Evolutionary conservation across 805 yeast genomes (phyloP), one percentile per base, ranked within the genome.

Genomic region (Millerozyma miso): DNA sequence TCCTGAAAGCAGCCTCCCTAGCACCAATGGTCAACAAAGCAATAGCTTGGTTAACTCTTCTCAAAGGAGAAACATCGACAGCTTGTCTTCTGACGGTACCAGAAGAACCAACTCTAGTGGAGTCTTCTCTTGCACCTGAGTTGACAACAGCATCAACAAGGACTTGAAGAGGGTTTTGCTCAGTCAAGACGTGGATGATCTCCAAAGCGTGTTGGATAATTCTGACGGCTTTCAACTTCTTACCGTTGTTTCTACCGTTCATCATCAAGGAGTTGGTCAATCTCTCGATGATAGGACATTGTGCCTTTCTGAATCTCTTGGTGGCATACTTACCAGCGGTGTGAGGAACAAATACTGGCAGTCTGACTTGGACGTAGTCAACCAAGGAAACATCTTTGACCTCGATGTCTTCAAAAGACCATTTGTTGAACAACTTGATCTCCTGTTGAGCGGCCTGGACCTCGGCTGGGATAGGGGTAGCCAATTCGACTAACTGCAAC

Each of bases 161-260:
- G 69, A 93, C 96, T 82, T 93, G 99, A 76, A 93, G 75, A 71
- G 99, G 99, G 96, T 93, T 93, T 77, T 84, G 95, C 76, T 91
- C 99, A 64, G 99, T 89, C 71, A 95, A 83, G 60, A 93, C 90
- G 83, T 84, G 73, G 77, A 93, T 83, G 82, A 93, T 93, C 77
- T 93, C 99, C 71, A 93, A 80, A 63, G 99, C 91, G 84, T 93
- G 99, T 83, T 95, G 88, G 75, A 93, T 89, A 74, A 93, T 93
- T 86, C 98, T 90, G 64, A 93, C 98, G 65, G 99, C 99, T 87
- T 91, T 90, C 76, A 95, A 88, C 82, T 93, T 93, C 85, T 93
- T 93, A 85, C 99, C 99, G 86, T 95, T 93, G 95, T 93, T 93
- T 83, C 98, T 91, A 82, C 99, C 99, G 86, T 93, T 90, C 99